Percentiles rank a stretch among this genome's conserved stretches.
Evolutionary conservation across 352 stramenopile species (phyloP).

Genomic region (Aphanomyces stellatus): DNA sequence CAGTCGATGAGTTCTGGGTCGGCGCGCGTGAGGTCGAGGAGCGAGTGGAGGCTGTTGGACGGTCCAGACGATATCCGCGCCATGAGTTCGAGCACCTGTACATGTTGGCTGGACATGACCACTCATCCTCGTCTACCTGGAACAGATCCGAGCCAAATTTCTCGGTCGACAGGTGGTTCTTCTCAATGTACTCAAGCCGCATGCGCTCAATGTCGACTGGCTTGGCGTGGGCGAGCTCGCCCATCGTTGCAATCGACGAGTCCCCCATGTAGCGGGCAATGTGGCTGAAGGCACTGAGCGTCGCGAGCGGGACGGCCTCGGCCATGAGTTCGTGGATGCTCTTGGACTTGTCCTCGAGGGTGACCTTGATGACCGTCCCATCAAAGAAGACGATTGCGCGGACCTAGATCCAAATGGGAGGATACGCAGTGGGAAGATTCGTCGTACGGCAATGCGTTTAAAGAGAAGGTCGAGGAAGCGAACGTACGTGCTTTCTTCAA

Average conservation of each 20-base stretch:
- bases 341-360: conserved; percentile 67
- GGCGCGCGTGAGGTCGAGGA: background rate
- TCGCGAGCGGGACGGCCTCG: conserved; percentile 57
- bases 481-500: conserved; percentile 53
- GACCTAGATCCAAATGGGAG: background rate
- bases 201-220: conserved; percentile 43
- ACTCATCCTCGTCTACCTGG: conserved; percentile 3
- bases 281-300: conserved; percentile 54
- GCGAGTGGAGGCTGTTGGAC: background rate
- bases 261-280: conserved; percentile 46
- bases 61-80: background rate
- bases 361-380: conserved; percentile 52
- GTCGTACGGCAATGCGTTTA: conserved; percentile 42
- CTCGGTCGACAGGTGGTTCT: conserved; percentile 32
- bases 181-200: conserved; percentile 41
- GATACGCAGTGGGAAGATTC: background rate
- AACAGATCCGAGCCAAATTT: conserved; percentile 52
- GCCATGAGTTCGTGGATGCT: conserved; percentile 44
- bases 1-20: background rate
- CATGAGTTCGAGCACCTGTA: conserved; percentile 13
- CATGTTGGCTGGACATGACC: background rate
- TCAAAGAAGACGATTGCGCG: conserved; percentile 66
- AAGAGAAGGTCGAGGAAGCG: conserved; percentile 58
- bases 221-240: conserved; percentile 50
- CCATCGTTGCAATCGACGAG: conserved; percentile 40